Evolutionary conservation across 495 filamentous ascomycete species (phyloP), one percentile per base, ranked within the genome.

Genomic region (Penicillium atrosanguineum): DNA sequence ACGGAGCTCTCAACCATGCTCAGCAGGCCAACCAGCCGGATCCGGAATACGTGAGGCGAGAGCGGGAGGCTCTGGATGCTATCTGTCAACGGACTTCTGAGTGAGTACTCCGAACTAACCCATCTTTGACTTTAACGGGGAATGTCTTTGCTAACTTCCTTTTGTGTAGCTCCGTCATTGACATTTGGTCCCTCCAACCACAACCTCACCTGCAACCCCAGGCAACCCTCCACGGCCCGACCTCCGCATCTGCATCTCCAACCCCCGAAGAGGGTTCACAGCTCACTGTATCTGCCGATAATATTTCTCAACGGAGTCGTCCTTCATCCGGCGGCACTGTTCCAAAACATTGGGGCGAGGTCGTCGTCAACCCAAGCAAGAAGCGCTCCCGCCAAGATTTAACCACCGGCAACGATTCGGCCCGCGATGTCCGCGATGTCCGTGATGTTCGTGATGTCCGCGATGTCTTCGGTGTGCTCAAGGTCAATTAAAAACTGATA

Each of bases 61-160:
- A 81, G 54, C 66, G 75, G 20, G 78, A 81, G 62, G 78, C 77
- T 1, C 61, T 80, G 31, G 75, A 80, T 57, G 74, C 73, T 6
- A 81, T 81, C 55, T 79, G 77, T 60, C 77, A 80, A 52, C 62
- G 71, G 39, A 76, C 78, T 25, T 81, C 78, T 8, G 78, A 80
- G 78, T 81, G 55, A 67, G 76, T 67, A 48, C 28, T 31, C 7
- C 7, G 28, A 12, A 34, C 14, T 12, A 9, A 31, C 4, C n/a
- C 23, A 2, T 34, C 31, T 14, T 14, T 11, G 1, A 12, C 12
- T 14, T 2, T 8, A 14, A 14, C 1, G 31, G 12, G 31, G 1
- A 34, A 23, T 34, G 1, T n/a, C 0, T 19, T 23, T 16, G 21
- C 42, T 39, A 59, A 60, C 23, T n/a, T 28, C 47, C 25, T 1